These are phyloP conservation scores for Ramalina intermedia DNA, from an alignment of 495 filamentous ascomycete genomes.

Conservation along the genomic window DNA sequence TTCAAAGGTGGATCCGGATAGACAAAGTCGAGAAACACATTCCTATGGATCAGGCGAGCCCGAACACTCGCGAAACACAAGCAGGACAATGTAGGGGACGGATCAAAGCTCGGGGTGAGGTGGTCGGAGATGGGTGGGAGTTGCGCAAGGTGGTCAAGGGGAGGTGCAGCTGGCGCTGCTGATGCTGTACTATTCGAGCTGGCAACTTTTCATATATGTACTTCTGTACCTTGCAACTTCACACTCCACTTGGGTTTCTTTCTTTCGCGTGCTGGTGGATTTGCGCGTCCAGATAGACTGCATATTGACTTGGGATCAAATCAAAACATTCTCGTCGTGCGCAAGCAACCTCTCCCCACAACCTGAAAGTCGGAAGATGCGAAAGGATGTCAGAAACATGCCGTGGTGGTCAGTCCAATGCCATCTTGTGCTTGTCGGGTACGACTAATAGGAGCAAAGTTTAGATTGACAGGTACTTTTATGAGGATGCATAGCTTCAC, in stretches of 20 bases:
- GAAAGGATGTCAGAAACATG: too few species aligned
- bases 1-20: slow-evolving; percentile 88
- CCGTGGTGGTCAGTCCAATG: too few species aligned
- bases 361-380: too few species aligned
- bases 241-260: slow-evolving; percentile 14
- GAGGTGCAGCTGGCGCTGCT: slow-evolving; percentile 15
- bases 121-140: not conserved
- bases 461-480: too few species aligned
- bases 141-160: slow-evolving; percentile 10
- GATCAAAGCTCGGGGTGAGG: not conserved
- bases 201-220: slow-evolving; percentile 18
- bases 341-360: too few species aligned
- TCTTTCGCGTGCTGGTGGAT: slow-evolving; percentile 1
- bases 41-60: not conserved
- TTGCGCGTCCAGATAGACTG: not conserved
- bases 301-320: too few species aligned
- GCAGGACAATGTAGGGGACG: not conserved
- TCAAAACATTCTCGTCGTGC: too few species aligned
- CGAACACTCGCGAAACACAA: not conserved
- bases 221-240: slow-evolving; percentile 14
- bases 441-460: too few species aligned
- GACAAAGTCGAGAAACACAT: slow-evolving; percentile 25
- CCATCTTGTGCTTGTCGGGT: too few species aligned
- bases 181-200: slow-evolving; percentile 18
- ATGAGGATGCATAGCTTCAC: too few species aligned